phyloP scores from a whole-genome alignment of 2,329 filamentous ascomycete species.

The Claviceps africana region DNA sequence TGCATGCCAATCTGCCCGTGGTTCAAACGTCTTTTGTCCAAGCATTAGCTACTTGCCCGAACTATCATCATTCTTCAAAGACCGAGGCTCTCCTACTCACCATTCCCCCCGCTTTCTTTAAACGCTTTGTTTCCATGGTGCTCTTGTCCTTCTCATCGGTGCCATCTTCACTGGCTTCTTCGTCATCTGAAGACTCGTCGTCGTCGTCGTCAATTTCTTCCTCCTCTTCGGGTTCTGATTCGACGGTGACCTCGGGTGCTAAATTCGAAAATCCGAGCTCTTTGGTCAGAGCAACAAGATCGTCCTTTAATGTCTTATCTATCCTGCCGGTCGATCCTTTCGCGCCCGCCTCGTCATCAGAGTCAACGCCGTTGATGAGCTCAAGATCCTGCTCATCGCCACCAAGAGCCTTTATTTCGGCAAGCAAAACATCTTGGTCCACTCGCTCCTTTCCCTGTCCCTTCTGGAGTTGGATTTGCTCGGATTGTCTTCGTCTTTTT shows the following conservation, averaged over 20 bases:
- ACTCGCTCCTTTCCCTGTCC: conserved; percentile 12
- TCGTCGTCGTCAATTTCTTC: conserved; percentile 17
- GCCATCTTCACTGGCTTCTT: conserved; percentile 14
- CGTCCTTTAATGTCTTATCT: conserved; percentile 27
- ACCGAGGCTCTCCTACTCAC: conserved; percentile 13
- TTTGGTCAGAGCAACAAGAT: conserved; percentile 24
- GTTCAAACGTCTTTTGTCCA: conserved; percentile 37
- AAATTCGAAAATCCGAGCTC: conserved; percentile 24
- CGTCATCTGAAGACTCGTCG: conserved; percentile 11
- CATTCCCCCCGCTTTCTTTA: conserved; percentile 20
- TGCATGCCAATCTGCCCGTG: conserved; percentile 43
- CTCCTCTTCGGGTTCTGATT: conserved; percentile 22
- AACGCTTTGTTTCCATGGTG: conserved; percentile 10
- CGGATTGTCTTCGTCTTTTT: conserved; percentile 24
- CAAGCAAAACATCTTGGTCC: conserved; percentile 32
- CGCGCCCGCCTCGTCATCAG: conserved; percentile 24
- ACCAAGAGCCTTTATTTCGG: conserved; percentile 51
- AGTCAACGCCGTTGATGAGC: conserved; percentile 40
- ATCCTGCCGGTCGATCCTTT: conserved; percentile 19
- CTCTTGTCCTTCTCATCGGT: conserved; percentile 20
- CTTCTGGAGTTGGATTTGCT: conserved; percentile 11
- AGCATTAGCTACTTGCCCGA: conserved; percentile 17
- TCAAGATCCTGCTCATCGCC: conserved; percentile 52
- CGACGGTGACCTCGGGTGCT: conserved; percentile 21
- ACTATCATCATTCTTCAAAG: neutral